A percentile compares a stretch with the other conserved stretches of the same genome.
Conservation (phyloP, 2,329 filamentous ascomycete genomes). For the Ophiosphaerella korrae region DNA sequence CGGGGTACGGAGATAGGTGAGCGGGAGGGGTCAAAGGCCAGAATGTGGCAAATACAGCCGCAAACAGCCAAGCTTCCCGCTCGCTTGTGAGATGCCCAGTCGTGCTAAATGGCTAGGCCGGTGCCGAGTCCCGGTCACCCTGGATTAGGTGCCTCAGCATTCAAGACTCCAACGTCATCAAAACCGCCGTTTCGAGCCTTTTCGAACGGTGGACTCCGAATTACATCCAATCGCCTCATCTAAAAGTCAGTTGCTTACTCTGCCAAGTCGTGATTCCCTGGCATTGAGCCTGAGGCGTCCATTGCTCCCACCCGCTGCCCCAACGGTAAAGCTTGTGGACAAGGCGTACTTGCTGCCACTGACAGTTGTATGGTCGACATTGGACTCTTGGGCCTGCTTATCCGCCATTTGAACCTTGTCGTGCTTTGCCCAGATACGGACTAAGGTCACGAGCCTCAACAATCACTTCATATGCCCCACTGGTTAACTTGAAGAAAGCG, state of each 20-base stretch:
- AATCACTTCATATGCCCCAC: slow-evolving; percentile 6
- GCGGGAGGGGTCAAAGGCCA: slow-evolving; percentile 17
- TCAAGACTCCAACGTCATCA: slow-evolving; percentile 22
- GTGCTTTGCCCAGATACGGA: slow-evolving; percentile 18
- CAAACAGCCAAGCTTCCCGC: slow-evolving; percentile 34
- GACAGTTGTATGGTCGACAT: slow-evolving; percentile 17
- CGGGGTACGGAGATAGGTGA: slow-evolving; percentile 14
- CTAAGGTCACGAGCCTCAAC: slow-evolving; percentile 29
- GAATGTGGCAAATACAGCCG: slow-evolving; percentile 15
- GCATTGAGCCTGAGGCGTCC: slow-evolving; percentile 12
- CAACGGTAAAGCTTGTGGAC: slow-evolving; percentile 33
- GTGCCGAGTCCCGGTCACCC: slow-evolving; percentile 19
- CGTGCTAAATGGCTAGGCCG: slow-evolving; percentile 9
- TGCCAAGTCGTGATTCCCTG: slow-evolving; percentile 21
- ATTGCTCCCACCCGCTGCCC: slow-evolving; percentile 8
- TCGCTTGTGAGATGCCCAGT: slow-evolving; percentile 20
- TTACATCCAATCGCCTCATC: slow-evolving; percentile 14
- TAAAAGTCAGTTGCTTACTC: slow-evolving; percentile 4
- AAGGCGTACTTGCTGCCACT: slow-evolving; percentile 20
- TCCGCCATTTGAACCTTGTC: slow-evolving; percentile 17
- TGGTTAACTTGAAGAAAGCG: neutral
- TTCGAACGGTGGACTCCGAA: slow-evolving; percentile 13
- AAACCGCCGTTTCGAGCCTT: slow-evolving; percentile 6
- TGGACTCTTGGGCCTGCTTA: slow-evolving; percentile 27
- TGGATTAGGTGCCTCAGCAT: slow-evolving; percentile 3